These are phyloP conservation scores for Simplicillium aogashimaense DNA, from an alignment of 2,329 filamentous ascomycete species.

Conservation along the genomic window DNA sequence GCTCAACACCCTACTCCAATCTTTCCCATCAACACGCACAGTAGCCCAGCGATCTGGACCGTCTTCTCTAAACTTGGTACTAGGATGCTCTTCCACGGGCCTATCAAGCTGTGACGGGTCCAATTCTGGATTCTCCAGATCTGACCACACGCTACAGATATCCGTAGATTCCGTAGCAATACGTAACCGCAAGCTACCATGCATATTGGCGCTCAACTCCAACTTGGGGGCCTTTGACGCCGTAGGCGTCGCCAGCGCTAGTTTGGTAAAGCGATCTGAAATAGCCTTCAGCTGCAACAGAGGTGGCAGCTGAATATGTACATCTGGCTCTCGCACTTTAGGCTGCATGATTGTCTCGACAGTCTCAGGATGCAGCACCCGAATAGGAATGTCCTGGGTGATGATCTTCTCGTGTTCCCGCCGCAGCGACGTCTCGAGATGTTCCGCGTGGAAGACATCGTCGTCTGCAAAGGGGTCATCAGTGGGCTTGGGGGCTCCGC, in stretches of 20 bases:
- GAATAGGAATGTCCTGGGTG: slow-evolving; percentile 92
- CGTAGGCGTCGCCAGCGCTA: slow-evolving; percentile 43
- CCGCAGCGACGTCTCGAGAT: slow-evolving; percentile 46
- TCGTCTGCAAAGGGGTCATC: slow-evolving; percentile 34
- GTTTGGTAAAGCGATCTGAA: slow-evolving; percentile 87
- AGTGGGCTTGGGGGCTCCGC: slow-evolving; percentile 19
- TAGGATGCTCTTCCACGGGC: slow-evolving; percentile 70
- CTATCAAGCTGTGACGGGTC: slow-evolving; percentile 67
- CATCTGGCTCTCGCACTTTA: slow-evolving; percentile 79
- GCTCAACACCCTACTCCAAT: slow-evolving; percentile 91
- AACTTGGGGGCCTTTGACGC: slow-evolving; percentile 50
- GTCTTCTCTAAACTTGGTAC: slow-evolving; percentile 64
- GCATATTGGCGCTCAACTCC: slow-evolving; percentile 88
- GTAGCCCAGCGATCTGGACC: slow-evolving; percentile 80
- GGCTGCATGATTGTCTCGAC: slow-evolving; percentile 96
- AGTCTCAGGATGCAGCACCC: slow-evolving; percentile 70
- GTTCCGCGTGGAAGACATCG: slow-evolving; percentile 33
- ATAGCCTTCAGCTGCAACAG: slow-evolving; percentile 86
- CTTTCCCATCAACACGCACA: slow-evolving; percentile 82
- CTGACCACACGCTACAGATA: slow-evolving; percentile 79
- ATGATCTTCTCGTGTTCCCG: slow-evolving; percentile 83
- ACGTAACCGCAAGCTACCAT: slow-evolving; percentile 71
- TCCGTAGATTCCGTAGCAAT: slow-evolving; percentile 76
- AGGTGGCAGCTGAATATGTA: slow-evolving; percentile 83
- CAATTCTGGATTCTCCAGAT: slow-evolving; percentile 76